phyloP scores from a whole-genome alignment of 805 yeast genomes.

The Saturnispora ahearnii region DNA sequence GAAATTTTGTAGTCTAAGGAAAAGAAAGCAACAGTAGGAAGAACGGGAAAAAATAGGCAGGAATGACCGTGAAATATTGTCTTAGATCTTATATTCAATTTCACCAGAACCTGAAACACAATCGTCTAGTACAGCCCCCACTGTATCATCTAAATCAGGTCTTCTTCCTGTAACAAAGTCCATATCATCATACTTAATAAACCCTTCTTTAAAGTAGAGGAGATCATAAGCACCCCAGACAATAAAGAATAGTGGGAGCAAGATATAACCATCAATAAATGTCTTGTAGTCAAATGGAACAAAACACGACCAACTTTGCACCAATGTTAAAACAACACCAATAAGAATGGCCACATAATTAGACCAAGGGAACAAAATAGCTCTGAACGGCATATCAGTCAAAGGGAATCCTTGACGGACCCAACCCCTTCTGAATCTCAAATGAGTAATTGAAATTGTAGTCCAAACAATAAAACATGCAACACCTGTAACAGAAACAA shows the following conservation, averaged over 20 bases:
- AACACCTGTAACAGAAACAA: slow-evolving; percentile 56
- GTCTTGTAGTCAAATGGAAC: slow-evolving; percentile 49
- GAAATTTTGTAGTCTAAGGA: too few species aligned
- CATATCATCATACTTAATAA: slow-evolving; percentile 34
- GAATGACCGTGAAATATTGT: not conserved
- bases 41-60: too few species aligned
- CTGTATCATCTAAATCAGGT: slow-evolving; percentile 22
- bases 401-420: slow-evolving; percentile 31
- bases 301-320: slow-evolving; percentile 61
- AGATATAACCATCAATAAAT: slow-evolving; percentile 53
- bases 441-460: slow-evolving; percentile 43
- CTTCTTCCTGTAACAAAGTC: slow-evolving; percentile 47
- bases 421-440: slow-evolving; percentile 48
- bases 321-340: slow-evolving; percentile 44
- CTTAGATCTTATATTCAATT: not conserved
- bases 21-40: too few species aligned
- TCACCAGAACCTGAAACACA: not conserved
- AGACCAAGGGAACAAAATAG: slow-evolving; percentile 43
- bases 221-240: slow-evolving; percentile 23
- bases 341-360: slow-evolving; percentile 42
- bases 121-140: slow-evolving; percentile 10
- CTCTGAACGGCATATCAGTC: slow-evolving; percentile 44
- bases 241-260: slow-evolving; percentile 48
- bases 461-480: slow-evolving; percentile 66
- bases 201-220: slow-evolving; percentile 16